Conservation (phyloP, 2,329 filamentous ascomycete species). For the Diaporthe batatas region DNA sequence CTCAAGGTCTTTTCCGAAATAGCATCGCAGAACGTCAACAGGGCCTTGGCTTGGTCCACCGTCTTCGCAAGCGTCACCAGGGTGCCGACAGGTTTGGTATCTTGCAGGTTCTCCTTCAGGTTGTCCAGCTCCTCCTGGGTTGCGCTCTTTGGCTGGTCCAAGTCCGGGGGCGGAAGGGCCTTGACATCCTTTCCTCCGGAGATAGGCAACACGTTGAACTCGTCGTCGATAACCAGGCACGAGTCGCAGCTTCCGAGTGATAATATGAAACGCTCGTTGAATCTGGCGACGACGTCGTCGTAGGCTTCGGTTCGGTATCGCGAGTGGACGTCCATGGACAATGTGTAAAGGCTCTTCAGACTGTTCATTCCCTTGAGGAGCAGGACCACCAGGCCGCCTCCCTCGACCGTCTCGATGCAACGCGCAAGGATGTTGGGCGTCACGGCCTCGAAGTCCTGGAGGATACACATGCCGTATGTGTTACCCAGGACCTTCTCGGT, state of each 20-base stretch:
- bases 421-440: conserved; percentile 96
- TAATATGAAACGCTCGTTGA: conserved; percentile 97
- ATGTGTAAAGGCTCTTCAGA: conserved; percentile 94
- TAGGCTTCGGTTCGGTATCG: conserved; percentile 97
- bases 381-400: conserved; percentile 90
- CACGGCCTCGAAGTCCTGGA: conserved; percentile 97
- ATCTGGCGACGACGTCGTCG: conserved; percentile 92
- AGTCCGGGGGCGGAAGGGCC: conserved; percentile 80
- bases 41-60: conserved; percentile 93
- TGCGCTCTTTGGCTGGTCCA: conserved; percentile 79
- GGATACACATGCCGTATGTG: conserved; percentile 97
- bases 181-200: conserved; percentile 94
- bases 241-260: conserved; percentile 95
- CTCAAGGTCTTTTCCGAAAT: conserved; percentile 96
- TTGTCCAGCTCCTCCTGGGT: conserved; percentile 82
- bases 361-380: conserved; percentile 97
- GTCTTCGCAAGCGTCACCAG: conserved; percentile 89
- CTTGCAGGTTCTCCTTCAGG: conserved; percentile 88
- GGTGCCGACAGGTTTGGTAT: conserved; percentile 87
- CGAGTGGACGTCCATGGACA: conserved; percentile 98
- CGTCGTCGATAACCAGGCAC: conserved; percentile 96
- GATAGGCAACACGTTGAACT: conserved; percentile 96
- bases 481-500: conserved; percentile 98
- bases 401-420: conserved; percentile 97
- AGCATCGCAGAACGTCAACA: conserved; percentile 96